These are phyloP conservation scores for Suillus placidus DNA, from an alignment of 768 basidiomycete species.

Conservation along the genomic window DNA sequence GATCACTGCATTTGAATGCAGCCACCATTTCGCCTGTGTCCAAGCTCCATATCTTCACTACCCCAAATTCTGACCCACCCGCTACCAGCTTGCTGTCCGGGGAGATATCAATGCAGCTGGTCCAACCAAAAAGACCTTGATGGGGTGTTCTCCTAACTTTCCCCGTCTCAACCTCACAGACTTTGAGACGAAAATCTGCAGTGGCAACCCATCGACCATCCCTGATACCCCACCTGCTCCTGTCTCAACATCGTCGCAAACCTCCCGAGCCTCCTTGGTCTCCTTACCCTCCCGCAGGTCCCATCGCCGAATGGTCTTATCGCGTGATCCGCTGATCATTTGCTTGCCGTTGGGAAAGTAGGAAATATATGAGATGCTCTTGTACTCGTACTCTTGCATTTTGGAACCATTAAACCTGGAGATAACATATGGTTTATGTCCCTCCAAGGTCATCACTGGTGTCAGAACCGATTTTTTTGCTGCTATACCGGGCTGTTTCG, in stretches of 20 bases:
- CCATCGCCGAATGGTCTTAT: too few relatives aligned
- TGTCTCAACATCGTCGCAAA: rapidly evolving
- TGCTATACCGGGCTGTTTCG: background rate
- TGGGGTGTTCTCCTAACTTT: background rate
- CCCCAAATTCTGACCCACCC: rapidly evolving
- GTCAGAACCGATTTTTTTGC: background rate
- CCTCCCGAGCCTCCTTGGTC: background rate
- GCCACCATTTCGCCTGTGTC: background rate
- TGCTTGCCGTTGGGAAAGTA: background rate
- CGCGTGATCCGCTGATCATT: background rate
- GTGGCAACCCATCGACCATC: background rate
- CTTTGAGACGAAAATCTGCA: too few relatives aligned
- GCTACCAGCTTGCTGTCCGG: background rate
- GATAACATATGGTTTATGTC: background rate
- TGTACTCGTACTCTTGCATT: too few relatives aligned
- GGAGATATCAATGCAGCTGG: background rate
- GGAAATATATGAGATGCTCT: background rate
- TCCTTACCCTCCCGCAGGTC: background rate
- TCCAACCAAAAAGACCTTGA: too few relatives aligned
- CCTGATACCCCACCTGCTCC: background rate
- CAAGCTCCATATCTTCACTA: background rate
- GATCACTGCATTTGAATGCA: background rate
- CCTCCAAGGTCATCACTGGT: background rate
- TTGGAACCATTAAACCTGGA: too few relatives aligned
- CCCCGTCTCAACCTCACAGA: background rate